These are phyloP conservation scores for Leccinum subspadiceum DNA, from an alignment of 1,284 basidiomycete species.

Conservation along the genomic window DNA sequence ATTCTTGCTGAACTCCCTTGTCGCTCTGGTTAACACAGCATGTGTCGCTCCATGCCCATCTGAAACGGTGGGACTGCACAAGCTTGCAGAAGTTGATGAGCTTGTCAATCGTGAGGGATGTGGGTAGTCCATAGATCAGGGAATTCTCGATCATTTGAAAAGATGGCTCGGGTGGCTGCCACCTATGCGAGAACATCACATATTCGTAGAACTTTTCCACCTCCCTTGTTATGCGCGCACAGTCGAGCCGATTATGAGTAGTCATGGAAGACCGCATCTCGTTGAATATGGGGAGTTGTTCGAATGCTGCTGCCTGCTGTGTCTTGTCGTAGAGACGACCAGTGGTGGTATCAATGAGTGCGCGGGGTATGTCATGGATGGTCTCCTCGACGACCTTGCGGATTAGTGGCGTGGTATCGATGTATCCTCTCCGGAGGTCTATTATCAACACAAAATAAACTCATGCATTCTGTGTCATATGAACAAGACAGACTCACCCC, in stretches of 20 bases:
- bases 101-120: neutral
- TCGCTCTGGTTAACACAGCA: neutral
- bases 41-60: neutral
- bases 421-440: too few relatives aligned
- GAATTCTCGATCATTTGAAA: neutral
- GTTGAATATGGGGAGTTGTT: neutral
- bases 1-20: neutral
- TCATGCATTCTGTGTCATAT: too few relatives aligned
- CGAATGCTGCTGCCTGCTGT: neutral
- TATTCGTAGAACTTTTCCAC: neutral
- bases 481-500: too few relatives aligned
- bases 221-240: neutral
- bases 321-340: too few relatives aligned
- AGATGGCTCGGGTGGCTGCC: neutral
- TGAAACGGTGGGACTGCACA: neutral
- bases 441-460: too few relatives aligned
- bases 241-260: neutral
- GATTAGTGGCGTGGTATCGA: too few relatives aligned
- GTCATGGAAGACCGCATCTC: neutral
- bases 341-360: too few relatives aligned
- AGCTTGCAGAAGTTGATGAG: neutral
- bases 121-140: neutral
- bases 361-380: too few relatives aligned
- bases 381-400: too few relatives aligned
- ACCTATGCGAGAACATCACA: neutral